Evolutionary conservation across 257 asterid genomes (phyloP), one percentile per base, ranked within the genome.

Genomic region (Apocynum venetum): DNA sequence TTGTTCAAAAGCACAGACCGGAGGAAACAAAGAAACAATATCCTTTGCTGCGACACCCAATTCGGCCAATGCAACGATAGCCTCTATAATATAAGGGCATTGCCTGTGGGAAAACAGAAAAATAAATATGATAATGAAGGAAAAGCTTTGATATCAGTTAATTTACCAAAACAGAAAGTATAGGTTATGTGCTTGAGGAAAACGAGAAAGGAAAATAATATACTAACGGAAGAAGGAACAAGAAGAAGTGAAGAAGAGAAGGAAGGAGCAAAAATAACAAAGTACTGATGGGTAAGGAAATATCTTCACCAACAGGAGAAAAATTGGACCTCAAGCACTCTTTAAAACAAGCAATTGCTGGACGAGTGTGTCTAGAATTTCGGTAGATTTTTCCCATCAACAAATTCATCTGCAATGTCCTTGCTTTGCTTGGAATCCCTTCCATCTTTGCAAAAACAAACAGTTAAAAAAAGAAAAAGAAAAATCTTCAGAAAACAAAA

Each of bases 361-460:
- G 91, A 83, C 98, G 97, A 77, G 83, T 88, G 79, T 96, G 98
- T 86, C 93, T 96, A 81, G 97, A 85, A 91, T 82, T 87, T 78
- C 92, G 91, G 86, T 90, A 93, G 83, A 93, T 97, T 87, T 91
- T 93, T 79, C 92, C 99, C 92, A 95, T 80, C 96, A 86, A 84
- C 76, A 96, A 86, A 90, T 89, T 89, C 99, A 93, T 91, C 86
- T 89, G 97, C 85, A 93, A 85, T 81, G 87, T 96, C 84, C 96
- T 93, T 75, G 89, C 89, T 87, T 93, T 93, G 91, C 89, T 90
- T 66, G 98, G 97, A 83, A 96, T 89, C 66, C 94, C 96, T 85
- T 96, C 99, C 92, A 96, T 87, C 99, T 96, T 88, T 73, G 63
- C 76, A 74, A 67, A 75, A 74, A 73, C 65, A 56, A 64, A 2